Percentiles rank a stretch among this genome's conserved stretches.
These are phyloP conservation scores for Coemansia sp. DNA, from an alignment of 192 early-diverging fungal species.

Conservation along the genomic window DNA sequence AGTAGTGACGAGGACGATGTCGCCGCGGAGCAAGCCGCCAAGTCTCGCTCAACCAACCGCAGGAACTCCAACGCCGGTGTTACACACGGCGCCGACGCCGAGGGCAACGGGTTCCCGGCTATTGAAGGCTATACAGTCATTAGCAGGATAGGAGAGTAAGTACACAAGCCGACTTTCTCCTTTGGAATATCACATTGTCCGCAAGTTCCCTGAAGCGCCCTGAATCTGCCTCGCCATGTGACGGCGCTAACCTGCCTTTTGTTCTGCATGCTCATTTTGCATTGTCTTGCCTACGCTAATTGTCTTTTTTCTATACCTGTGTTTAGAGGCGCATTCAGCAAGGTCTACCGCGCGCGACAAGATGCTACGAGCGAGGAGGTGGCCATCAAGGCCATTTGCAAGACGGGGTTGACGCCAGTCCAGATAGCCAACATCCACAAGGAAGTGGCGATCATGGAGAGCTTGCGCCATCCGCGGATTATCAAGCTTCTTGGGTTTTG, in stretches of 20 bases:
- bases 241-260: neutral
- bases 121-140: slow-evolving; percentile 51
- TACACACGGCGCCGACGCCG: slow-evolving; percentile 18
- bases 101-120: slow-evolving; percentile 39
- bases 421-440: slow-evolving; percentile 84
- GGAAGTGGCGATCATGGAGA: slow-evolving; percentile 84
- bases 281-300: neutral
- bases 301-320: neutral
- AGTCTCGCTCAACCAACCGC: slow-evolving; percentile 10
- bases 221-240: neutral
- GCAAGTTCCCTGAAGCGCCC: neutral
- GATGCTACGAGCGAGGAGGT: slow-evolving; percentile 61
- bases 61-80: slow-evolving; percentile 44
- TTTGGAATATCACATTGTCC: neutral
- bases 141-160: slow-evolving; percentile 47
- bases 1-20: slow-evolving; percentile 33
- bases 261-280: neutral
- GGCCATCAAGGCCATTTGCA: slow-evolving; percentile 83
- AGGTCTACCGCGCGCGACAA: slow-evolving; percentile 72
- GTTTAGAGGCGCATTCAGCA: slow-evolving; percentile 81
- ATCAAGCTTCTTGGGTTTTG: slow-evolving; percentile 73
- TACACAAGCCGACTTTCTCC: neutral
- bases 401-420: slow-evolving; percentile 66
- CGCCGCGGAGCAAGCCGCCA: slow-evolving; percentile 2
- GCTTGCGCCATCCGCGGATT: slow-evolving; percentile 74